Conservation (phyloP, 208 protist genomes). For the Crithidia acanthocephali region DNA sequence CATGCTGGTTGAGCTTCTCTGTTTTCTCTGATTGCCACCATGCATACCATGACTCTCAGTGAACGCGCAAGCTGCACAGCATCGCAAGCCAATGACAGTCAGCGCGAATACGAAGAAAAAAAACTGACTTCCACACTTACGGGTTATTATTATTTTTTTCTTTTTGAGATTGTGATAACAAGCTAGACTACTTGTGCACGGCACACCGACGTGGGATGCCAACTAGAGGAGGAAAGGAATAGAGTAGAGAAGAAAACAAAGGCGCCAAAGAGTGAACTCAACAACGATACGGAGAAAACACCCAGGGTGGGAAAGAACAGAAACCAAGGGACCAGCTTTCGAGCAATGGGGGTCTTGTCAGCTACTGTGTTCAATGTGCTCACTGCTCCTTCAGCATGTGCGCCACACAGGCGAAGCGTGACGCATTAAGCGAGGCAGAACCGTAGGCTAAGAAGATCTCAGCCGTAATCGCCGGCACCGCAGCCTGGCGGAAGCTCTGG, state of each 20-base stretch:
- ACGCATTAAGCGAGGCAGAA: slow-evolving; percentile 64
- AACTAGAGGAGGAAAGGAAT: no score
- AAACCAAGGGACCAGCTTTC: background rate
- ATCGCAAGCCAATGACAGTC: no score
- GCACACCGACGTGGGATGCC: background rate
- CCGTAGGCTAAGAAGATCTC: slow-evolving; percentile 78
- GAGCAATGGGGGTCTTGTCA: no score
- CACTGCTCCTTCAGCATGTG: slow-evolving; percentile 69
- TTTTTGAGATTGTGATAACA: background rate
- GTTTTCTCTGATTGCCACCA: no score
- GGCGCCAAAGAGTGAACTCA: no score
- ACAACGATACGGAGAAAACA: background rate
- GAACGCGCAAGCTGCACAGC: no score
- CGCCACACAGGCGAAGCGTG: slow-evolving; percentile 80
- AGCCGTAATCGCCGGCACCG: slow-evolving; percentile 68
- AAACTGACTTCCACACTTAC: background rate
- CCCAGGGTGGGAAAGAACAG: background rate
- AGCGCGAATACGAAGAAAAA: no score
- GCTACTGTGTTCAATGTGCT: no score
- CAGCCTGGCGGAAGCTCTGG: slow-evolving; percentile 51
- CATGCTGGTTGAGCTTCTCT: no score
- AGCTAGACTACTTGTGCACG: background rate
- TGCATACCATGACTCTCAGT: no score
- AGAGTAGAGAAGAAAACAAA: no score
- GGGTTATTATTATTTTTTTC: background rate